Percentiles rank a stretch among this genome's conserved stretches.
Evolutionary conservation across 257 asterid species (phyloP).

Genomic region (Solanum bulbocastanum): DNA sequence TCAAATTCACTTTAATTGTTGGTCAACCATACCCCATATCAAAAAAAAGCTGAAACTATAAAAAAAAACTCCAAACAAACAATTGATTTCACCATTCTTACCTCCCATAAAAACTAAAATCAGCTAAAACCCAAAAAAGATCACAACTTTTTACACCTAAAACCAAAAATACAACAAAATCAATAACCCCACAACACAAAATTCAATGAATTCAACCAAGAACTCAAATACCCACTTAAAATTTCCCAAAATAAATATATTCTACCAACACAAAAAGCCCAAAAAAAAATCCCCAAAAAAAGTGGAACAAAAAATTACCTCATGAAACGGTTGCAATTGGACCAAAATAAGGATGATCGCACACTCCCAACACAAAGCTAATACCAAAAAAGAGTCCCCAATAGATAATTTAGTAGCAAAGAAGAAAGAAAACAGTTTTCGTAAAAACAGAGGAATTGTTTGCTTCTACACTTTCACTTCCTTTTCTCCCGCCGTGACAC

Average conservation of each 20-base stretch:
- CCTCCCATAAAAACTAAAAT: not conserved
- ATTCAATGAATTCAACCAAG: not conserved
- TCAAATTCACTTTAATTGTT: not conserved
- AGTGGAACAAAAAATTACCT: not conserved
- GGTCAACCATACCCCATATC: not conserved
- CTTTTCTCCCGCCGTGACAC: constrained; percentile 66
- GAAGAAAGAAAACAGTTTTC: constrained; percentile 26
- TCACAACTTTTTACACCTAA: not conserved
- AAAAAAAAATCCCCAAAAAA: not conserved
- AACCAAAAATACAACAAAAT: not conserved
- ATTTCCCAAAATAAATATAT: not conserved
- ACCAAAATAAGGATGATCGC: not conserved
- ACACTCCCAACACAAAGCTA: not conserved
- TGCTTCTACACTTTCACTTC: constrained; percentile 83
- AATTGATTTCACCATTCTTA: not conserved
- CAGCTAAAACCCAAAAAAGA: not conserved
- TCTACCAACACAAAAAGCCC: not conserved
- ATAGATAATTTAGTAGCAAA: not conserved
- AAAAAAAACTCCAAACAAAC: not conserved
- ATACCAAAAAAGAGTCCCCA: not conserved
- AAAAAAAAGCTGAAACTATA: not conserved
- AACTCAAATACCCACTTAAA: not conserved
- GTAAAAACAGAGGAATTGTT: constrained; percentile 70
- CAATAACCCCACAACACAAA: not conserved
- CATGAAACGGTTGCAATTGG: constrained; percentile 1